phyloP scores from a whole-genome alignment of 1,284 basidiomycete species.

The Hortiboletus rubellus region DNA sequence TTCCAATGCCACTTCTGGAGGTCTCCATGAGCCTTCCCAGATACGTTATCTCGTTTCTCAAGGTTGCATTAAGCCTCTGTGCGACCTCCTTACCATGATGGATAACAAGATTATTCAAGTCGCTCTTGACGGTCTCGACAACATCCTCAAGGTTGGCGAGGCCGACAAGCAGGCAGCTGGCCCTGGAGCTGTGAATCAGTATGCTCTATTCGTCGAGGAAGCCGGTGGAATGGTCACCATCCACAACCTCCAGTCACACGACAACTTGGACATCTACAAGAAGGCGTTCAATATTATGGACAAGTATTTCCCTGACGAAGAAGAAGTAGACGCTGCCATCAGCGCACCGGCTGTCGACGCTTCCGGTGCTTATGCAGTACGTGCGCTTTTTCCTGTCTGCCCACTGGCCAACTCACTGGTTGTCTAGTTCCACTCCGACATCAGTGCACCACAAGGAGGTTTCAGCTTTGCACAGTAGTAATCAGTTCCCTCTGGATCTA shows the following conservation, averaged over 20 bases:
- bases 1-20: slow-evolving; percentile 98
- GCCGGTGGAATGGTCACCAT: slow-evolving; percentile 99
- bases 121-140: slow-evolving; percentile 95
- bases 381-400: slow-evolving; percentile 34
- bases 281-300: slow-evolving; percentile 99
- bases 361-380: slow-evolving; percentile 86
- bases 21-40: slow-evolving; percentile 94
- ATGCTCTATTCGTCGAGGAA: slow-evolving; percentile 95
- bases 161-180: slow-evolving; percentile 88
- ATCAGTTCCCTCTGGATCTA: slow-evolving; percentile 12
- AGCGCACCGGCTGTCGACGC: slow-evolving; percentile 83
- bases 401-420: slow-evolving; percentile 10
- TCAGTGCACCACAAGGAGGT: slow-evolving; percentile 88
- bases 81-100: slow-evolving; percentile 95
- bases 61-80: slow-evolving; percentile 98
- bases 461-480: slow-evolving; percentile 81
- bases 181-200: slow-evolving; percentile 87
- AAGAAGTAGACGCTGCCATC: slow-evolving; percentile 80
- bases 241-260: slow-evolving; percentile 99
- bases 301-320: slow-evolving; percentile 89
- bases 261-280: slow-evolving; percentile 99
- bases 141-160: slow-evolving; percentile 98
- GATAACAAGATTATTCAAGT: slow-evolving; percentile 99
- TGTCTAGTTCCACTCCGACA: slow-evolving; percentile 73
- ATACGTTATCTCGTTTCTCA: slow-evolving; percentile 98